Evolutionary conservation across 2,329 filamentous ascomycete genomes (phyloP), one percentile per base, ranked within the genome.

Genomic region (Arthrobotrys entomopaga): DNA sequence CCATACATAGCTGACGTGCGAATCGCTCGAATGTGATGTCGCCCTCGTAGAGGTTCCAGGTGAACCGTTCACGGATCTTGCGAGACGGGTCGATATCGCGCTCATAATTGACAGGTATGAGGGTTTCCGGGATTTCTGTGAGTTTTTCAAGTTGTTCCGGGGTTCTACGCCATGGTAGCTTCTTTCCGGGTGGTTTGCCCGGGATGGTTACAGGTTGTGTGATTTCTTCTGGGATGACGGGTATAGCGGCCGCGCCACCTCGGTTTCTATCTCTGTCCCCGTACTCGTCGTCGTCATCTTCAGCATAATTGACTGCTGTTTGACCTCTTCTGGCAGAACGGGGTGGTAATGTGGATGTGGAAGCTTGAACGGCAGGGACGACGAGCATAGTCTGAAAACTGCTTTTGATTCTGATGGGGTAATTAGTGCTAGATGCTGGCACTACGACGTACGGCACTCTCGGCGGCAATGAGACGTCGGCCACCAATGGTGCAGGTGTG

Each of bases 1-100:
- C 95, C 77, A 96, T 92, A 0, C 96, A 93, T 77, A 98, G 88
- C 1, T 87, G 89, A 78, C 91, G 87, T n/a, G 95, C 95, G 80
- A 98, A 99, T 80, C 96, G 91, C 80, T 99, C 95, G 0, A 95
- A 96, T 0, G 95, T 99, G 59, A 93, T 91, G 70, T 97, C 84
- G 0, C 92, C 91, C 83, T 99, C 95, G 82, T 98, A 94, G 13
- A 99, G 85, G 79, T 99, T 99, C 95, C 95, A 99, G 60, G 97
- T 83, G 79, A 99, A 98, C n/a, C 91, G 90, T 79, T 99, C 95
- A 79, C 96, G 93, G 67, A 99, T 85, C 76, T 95, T 87, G 83
- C 11, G 91, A 90, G 10, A 87, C 84, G 82, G 90, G 89, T 79
- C 78, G 34, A 99, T 89, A 80, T 98, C 94, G 80, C 98, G 86